Base-by-base conservation (phyloP, 257 asterid genomes). In the Nicotiana benthamiana region DNA sequence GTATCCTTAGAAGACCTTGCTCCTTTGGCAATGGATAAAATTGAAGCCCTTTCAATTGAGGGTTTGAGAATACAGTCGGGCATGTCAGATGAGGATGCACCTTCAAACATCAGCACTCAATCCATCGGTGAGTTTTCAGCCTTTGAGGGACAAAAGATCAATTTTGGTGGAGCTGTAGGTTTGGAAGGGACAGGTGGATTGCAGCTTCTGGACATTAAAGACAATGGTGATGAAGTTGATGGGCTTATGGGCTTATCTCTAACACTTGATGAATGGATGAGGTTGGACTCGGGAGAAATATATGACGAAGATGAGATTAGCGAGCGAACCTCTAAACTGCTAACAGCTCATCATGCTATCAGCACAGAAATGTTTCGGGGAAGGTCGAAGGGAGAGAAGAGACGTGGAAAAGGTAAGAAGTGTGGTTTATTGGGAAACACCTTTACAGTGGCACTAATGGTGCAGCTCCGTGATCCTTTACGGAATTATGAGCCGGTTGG, bases 211-310 rank as follows among this genome's bases (percentile, higher is more conserved):
- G 96, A 95, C 85, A 75, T 95, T 36, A 92, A 89, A 86, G 92
- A 89, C 78, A 90, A 89, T 22, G 95, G 89, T 30, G 95, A 86
- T 56, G 96, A 84, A 65, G 88, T 90, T 20, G 98, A 95, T 89
- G 99, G 97, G 77, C 84, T 95, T 68, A 94, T 95, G 98, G 96
- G 96, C 27, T 86, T 95, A 16, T 91, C 99, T 18, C 89, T 95
- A 40, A 90, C 97, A 18, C 97, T 95, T 79, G 97, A 95, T 70
- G 97, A 95, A 83, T 95, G 99, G 99, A 94, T 94, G 98, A 95
- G 81, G 83, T 87, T 95, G 80, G 98, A 95, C 90, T 90, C 98
- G 13, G 99, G 99, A 46, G 95, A 92, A 75, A 88, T 95, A 17
- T 91, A 89, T 20, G 97, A 92, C 7, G 92, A 82, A 26, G 98